Base-by-base conservation (phyloP, 208 protist species). In the Wallacemonas sp. region DNA sequence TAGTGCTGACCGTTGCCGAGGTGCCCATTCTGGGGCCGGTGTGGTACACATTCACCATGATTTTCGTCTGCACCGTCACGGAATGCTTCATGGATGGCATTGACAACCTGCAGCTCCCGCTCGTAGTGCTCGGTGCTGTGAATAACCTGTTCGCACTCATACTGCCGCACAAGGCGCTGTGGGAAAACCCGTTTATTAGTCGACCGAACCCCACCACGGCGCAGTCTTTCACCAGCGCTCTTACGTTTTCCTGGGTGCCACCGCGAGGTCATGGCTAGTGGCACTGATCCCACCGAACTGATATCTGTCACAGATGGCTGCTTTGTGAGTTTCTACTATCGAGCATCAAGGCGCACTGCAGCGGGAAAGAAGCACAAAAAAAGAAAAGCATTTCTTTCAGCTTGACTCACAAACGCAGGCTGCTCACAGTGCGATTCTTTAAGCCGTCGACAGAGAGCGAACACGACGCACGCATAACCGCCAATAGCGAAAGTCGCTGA, bases 1-100 rank as follows among this genome's bases (percentile, higher is more conserved):
- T 90, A 8, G 66, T 96, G 26, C 68, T 94, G 21, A 50, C 77
- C 5, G 63, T 87, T 27, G 77, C 74, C 6, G 75, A 80, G 63
- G 71, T 91, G 1, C 81, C 81, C 12, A 38, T 89, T n/a, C 37
- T 68, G 0, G 68, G 71, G 0, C 76, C 83, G 13, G 65, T 75
- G 19, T 71, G 55, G 39, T 84, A 82, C 32, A 82, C 83, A 10
- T 88, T 90, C 63, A 48, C 73, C 17, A 81, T 93, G 70, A 77
- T 93, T n/a, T 63, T 78, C 27, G 67, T 83, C 3, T 89, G 81
- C 76, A 88, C 86, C 2, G 32, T 93, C 33, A 84, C 84, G 1
- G 91, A 96, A 68, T 93, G 86, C 55, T 91, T 96, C 59, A 90
- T 86, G 55, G 85, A 96, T 52, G 88, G 86, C 19, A 81, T 96